Percentiles rank a stretch among this genome's conserved stretches.
phyloP scores from a whole-genome alignment of 805 yeast species.

The Candida hungchunana region DNA sequence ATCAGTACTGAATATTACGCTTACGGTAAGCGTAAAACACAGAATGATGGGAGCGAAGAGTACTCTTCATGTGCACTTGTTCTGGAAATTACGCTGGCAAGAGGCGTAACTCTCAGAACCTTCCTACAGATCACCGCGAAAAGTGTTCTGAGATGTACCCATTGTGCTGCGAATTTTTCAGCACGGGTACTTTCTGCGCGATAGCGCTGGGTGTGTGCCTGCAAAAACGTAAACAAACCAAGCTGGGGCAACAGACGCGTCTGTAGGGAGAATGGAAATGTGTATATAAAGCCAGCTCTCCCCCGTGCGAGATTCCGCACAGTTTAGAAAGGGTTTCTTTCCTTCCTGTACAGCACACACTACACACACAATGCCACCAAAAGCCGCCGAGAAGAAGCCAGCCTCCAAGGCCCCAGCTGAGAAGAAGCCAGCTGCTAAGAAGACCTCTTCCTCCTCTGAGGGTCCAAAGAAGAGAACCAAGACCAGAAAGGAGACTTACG shows the following conservation, averaged over 20 bases:
- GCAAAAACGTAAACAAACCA: constrained; percentile 5
- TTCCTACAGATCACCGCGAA: background rate
- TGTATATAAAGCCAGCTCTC: constrained; percentile 1
- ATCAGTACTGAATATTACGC: too few relatives aligned
- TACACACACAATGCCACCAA: constrained; percentile 56
- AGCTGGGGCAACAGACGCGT: background rate
- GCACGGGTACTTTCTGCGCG: constrained; percentile 6
- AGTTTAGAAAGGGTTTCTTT: too few relatives aligned
- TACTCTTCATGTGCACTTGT: too few relatives aligned
- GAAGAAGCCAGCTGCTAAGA: constrained; percentile 88
- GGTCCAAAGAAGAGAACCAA: constrained; percentile 91
- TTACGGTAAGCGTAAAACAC: too few relatives aligned
- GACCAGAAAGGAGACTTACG: constrained; percentile 97
- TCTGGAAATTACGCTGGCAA: background rate
- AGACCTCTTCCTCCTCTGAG: constrained; percentile 72
- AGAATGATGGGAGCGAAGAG: too few relatives aligned
- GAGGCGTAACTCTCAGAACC: constrained; percentile 1
- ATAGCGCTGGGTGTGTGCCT: background rate
- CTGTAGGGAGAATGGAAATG: background rate
- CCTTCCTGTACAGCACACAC: constrained; percentile 8
- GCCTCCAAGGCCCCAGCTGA: constrained; percentile 95
- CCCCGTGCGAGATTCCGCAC: constrained; percentile 1
- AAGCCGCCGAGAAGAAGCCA: constrained; percentile 55
- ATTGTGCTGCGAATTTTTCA: constrained; percentile 1
- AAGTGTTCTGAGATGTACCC: constrained; percentile 1